Percentiles rank a stretch among this genome's conserved stretches.
phyloP scores from a whole-genome alignment of 2,329 filamentous ascomycete species.

The Exophiala calicioides region DNA sequence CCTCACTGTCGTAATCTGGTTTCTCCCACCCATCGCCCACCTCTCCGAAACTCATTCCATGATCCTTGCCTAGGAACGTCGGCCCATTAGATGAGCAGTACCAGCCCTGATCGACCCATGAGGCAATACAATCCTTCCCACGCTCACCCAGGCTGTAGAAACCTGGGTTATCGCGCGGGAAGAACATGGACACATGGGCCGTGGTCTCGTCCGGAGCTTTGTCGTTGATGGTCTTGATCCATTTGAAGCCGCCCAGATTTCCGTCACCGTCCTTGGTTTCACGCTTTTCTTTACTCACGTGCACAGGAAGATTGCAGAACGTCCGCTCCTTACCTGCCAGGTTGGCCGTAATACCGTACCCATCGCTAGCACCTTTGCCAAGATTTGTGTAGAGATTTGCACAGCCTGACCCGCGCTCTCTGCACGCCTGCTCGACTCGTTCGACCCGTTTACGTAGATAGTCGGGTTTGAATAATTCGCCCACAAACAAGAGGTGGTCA shows the following conservation, averaged over 20 bases:
- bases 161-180: constrained; percentile 46
- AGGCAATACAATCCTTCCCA: constrained; percentile 41
- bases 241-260: constrained; percentile 52
- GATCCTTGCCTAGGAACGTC: constrained; percentile 18
- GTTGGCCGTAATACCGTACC: constrained; percentile 50
- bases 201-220: constrained; percentile 73
- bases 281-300: constrained; percentile 21
- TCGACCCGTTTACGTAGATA: constrained; percentile 74
- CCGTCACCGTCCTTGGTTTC: constrained; percentile 32
- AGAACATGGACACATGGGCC: constrained; percentile 67
- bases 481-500: constrained; percentile 91
- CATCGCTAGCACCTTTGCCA: constrained; percentile 62
- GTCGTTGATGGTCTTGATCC: constrained; percentile 75
- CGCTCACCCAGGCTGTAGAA: constrained; percentile 43
- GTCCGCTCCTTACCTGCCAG: constrained; percentile 66
- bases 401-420: constrained; percentile 49
- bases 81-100: constrained; percentile 29
- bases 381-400: constrained; percentile 85
- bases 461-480: constrained; percentile 79
- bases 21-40: constrained; percentile 29
- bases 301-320: constrained; percentile 76
- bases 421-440: constrained; percentile 63
- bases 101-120: constrained; percentile 38
- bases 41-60: constrained; percentile 20
- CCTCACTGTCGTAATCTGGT: constrained; percentile 25